Conservation (phyloP, 75 land plant species). For the Adiantum capillusveneris region DNA sequence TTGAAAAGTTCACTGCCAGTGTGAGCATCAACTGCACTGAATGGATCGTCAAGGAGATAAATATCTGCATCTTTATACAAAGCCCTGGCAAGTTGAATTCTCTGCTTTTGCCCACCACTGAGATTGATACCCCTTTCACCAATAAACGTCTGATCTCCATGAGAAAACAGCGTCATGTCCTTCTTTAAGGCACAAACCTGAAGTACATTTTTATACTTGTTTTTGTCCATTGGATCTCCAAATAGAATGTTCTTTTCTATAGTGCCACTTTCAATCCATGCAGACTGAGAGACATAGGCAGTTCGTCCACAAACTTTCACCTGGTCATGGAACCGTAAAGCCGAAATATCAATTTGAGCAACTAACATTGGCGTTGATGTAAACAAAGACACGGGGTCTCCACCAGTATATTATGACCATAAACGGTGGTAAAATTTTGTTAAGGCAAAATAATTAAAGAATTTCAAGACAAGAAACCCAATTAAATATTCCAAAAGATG, state of each 20-base stretch:
- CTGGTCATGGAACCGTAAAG: too few species aligned
- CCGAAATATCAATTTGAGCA: too few species aligned
- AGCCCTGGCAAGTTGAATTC: conserved; percentile 96
- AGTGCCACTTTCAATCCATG: conserved; percentile 96
- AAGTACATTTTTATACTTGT: conserved; percentile 59
- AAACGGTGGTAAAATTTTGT: too few species aligned
- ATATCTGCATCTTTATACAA: conserved; percentile 95
- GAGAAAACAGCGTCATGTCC: conserved; percentile 78
- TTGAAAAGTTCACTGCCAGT: conserved; percentile 80
- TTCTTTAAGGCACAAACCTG: conserved; percentile 80
- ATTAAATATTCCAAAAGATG: too few species aligned
- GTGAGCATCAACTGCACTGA: conserved; percentile 98
- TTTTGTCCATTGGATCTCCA: conserved; percentile 72
- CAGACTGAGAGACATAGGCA: conserved; percentile 98
- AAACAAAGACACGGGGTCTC: too few species aligned
- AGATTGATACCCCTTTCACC: conserved; percentile 96
- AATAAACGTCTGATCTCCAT: conserved; percentile 94
- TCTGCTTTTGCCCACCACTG: conserved; percentile 98
- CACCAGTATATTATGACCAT: too few species aligned
- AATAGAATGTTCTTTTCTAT: conserved; percentile 92
- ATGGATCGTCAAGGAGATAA: conserved; percentile 99
- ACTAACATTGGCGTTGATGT: too few species aligned
- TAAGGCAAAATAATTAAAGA: too few species aligned
- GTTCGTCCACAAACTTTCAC: conserved; percentile 72
- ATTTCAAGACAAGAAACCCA: too few species aligned